These are phyloP conservation scores for Goniomonas avonlea DNA, from an alignment of 78 protist species.

Conservation along the genomic window DNA sequence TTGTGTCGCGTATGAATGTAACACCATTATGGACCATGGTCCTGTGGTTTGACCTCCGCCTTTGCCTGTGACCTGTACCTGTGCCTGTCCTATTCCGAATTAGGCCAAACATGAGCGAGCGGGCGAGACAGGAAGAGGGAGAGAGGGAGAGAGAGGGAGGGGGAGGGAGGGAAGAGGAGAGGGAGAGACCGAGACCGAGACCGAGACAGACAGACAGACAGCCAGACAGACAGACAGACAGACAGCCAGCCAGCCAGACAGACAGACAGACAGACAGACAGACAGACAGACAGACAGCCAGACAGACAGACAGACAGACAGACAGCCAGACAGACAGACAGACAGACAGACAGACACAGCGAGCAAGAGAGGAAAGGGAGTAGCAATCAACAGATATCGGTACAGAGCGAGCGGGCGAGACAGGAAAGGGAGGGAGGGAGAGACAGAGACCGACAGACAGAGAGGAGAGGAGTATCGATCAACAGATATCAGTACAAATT, in stretches of 20 bases:
- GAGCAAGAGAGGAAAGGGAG: background rate
- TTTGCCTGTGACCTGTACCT: no score
- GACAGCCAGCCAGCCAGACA: constrained; percentile 11
- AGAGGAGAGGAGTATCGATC: no score
- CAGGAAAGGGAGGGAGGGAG: no score
- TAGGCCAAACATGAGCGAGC: no score
- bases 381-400: no score
- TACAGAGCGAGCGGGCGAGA: no score
- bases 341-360: constrained; percentile 26
- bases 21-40: no score
- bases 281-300: constrained; percentile 22
- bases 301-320: constrained; percentile 22
- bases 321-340: constrained; percentile 24
- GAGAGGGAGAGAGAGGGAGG: background rate
- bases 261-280: constrained; percentile 22
- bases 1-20: no score
- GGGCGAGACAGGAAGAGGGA: background rate
- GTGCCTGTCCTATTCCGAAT: no score
- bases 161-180: background rate
- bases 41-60: no score
- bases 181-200: background rate
- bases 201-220: constrained; percentile 12
- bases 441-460: no score
- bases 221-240: constrained; percentile 17
- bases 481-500: no score